Evolutionary conservation across 2,329 filamentous ascomycete species (phyloP).

Genomic region (Dendryphion nanum): DNA sequence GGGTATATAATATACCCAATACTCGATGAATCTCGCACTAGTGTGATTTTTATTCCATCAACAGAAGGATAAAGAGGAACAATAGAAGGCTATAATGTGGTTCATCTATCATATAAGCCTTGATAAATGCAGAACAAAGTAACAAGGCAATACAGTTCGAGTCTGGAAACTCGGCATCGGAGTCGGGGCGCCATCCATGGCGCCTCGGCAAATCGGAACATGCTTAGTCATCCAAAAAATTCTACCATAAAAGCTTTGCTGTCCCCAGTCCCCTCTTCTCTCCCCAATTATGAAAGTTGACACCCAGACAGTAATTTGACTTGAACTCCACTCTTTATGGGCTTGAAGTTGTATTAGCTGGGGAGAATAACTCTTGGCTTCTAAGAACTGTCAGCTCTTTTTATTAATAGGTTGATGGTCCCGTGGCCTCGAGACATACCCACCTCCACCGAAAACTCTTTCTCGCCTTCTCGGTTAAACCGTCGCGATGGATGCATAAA

Average conservation of each 20-base stretch:
- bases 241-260: neutral
- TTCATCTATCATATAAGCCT: too few species aligned
- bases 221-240: neutral
- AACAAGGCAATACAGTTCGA: too few species aligned
- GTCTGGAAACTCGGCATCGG: neutral
- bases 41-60: too few species aligned
- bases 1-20: too few species aligned
- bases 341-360: conserved; percentile 58
- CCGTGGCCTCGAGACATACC: conserved; percentile 37
- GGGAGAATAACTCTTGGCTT: conserved; percentile 46
- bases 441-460: neutral
- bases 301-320: conserved; percentile 56
- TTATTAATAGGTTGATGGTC: conserved; percentile 32
- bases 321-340: conserved; percentile 49
- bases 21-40: too few species aligned
- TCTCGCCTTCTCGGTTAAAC: conserved; percentile 3
- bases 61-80: too few species aligned
- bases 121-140: too few species aligned
- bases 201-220: too few species aligned
- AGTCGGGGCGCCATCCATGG: too few species aligned
- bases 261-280: conserved; percentile 8
- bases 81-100: too few species aligned
- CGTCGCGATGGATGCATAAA: conserved; percentile 44
- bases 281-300: conserved; percentile 35
- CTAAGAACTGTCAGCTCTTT: conserved; percentile 35